Evolutionary conservation across 257 asterid genomes (phyloP).

Genomic region (Petunia secreta): DNA sequence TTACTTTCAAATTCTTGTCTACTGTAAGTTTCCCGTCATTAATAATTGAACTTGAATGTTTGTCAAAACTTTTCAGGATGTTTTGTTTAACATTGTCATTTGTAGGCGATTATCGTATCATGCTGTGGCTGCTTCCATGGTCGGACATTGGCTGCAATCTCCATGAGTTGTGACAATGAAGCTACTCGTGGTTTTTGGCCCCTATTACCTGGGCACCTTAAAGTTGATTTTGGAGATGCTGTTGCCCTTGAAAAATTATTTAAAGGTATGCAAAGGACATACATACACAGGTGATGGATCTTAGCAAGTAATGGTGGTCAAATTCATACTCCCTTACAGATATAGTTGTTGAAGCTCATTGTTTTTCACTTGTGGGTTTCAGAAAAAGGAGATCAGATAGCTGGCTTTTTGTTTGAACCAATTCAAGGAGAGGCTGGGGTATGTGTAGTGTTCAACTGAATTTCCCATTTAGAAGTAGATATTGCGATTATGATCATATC

Average conservation of each 20-base stretch:
- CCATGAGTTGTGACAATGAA: slow-evolving; percentile 98
- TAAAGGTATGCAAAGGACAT: slow-evolving; percentile 52
- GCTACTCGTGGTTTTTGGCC: slow-evolving; percentile 97
- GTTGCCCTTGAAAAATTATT: slow-evolving; percentile 75
- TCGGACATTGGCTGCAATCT: slow-evolving; percentile 86
- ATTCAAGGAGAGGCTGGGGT: slow-evolving; percentile 99
- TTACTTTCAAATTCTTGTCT: slow-evolving; percentile 10
- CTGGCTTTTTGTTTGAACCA: slow-evolving; percentile 96
- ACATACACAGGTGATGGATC: slow-evolving; percentile 12
- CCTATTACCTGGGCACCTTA: slow-evolving; percentile 76
- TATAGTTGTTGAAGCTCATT: slow-evolving; percentile 27
- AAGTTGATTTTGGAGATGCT: slow-evolving; percentile 88
- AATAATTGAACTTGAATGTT: background rate
- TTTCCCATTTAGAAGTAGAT: slow-evolving; percentile 17
- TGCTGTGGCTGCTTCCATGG: slow-evolving; percentile 99
- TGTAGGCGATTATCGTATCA: slow-evolving; percentile 91
- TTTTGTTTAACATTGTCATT: slow-evolving; percentile 14
- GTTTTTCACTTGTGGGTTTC: slow-evolving; percentile 41
- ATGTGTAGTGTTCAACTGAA: slow-evolving; percentile 40
- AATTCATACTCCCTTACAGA: slow-evolving; percentile 1
- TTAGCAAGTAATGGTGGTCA: background rate
- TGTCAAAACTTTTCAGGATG: background rate
- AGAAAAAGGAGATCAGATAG: slow-evolving; percentile 89
- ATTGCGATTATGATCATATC: background rate
- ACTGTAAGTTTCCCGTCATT: slow-evolving; percentile 3